phyloP scores from a whole-genome alignment of 495 filamentous ascomycete genomes.

The Durotheca rogersii region DNA sequence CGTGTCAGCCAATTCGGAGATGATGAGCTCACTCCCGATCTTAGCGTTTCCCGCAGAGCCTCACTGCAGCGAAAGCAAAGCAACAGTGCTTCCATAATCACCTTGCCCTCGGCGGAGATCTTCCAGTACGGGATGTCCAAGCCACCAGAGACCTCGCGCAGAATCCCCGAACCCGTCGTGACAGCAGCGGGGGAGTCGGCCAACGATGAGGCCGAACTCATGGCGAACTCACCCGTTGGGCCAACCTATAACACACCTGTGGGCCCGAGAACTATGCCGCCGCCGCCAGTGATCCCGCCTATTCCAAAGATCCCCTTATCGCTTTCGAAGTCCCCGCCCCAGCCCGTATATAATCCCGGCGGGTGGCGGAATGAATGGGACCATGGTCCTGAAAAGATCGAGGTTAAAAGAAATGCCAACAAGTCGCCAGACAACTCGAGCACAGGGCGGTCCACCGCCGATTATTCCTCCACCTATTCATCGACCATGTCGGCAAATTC shows the following conservation, averaged over 20 bases:
- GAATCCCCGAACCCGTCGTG: neutral
- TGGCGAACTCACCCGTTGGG: constrained; percentile 28
- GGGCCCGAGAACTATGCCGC: neutral
- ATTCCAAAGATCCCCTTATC: constrained; percentile 5
- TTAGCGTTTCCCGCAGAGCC: constrained; percentile 33
- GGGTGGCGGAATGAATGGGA: constrained; percentile 34
- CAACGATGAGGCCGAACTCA: constrained; percentile 20
- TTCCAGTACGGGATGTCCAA: constrained; percentile 21
- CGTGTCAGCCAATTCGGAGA: constrained; percentile 13
- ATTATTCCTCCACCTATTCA: constrained; percentile 2
- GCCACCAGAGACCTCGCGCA: neutral
- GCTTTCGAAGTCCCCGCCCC: constrained; percentile 21
- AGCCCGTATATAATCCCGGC: constrained; percentile 29
- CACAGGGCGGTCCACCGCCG: neutral
- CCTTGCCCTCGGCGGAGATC: constrained; percentile 29
- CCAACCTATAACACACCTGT: constrained; percentile 11
- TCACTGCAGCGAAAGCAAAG: constrained; percentile 30
- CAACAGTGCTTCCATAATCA: constrained; percentile 25
- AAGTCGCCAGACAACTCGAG: neutral
- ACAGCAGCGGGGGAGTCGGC: constrained; percentile 7
- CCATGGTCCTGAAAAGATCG: constrained; percentile 11
- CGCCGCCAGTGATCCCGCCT: constrained; percentile 4
- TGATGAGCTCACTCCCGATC: constrained; percentile 25
- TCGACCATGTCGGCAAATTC: constrained; percentile 4
- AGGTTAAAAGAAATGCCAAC: neutral